Conservation (phyloP, 139 green algal genomes). For the Chlorokybus atmophyticus region DNA sequence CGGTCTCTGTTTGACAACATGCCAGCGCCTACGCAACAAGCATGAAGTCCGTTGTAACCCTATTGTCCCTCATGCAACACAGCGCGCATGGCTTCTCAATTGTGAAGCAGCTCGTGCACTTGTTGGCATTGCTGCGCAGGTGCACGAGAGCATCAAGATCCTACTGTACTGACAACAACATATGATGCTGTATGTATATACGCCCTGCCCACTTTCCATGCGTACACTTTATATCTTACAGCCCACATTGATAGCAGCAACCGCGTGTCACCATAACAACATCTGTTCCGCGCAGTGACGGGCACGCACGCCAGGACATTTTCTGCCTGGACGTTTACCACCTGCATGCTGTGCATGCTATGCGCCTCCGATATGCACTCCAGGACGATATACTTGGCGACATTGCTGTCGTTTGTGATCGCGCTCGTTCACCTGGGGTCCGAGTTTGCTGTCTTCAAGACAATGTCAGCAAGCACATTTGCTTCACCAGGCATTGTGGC, state of each 20-base stretch:
- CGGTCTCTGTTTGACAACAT: too few species aligned
- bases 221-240: too few species aligned
- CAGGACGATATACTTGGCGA: slow-evolving; percentile 15
- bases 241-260: neutral
- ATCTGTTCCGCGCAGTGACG: slow-evolving; percentile 4
- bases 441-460: slow-evolving; percentile 15
- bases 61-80: too few species aligned
- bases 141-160: too few species aligned
- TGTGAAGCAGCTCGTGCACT: too few species aligned
- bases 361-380: slow-evolving; percentile 9
- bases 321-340: slow-evolving; percentile 14
- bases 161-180: too few species aligned
- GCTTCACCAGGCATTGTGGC: neutral
- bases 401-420: slow-evolving; percentile 15
- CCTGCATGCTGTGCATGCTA: slow-evolving; percentile 13
- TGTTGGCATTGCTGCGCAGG: too few species aligned
- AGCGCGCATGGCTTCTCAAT: too few species aligned
- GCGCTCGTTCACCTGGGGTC: slow-evolving; percentile 9
- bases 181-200: too few species aligned
- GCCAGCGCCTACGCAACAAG: too few species aligned
- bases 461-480: slow-evolving; percentile 10
- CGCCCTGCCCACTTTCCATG: too few species aligned
- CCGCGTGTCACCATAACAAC: neutral
- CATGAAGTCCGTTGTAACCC: too few species aligned
- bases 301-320: slow-evolving; percentile 16